Evolutionary conservation across 148 eudicot species (phyloP).

Genomic region (Chenopodium quinoa): DNA sequence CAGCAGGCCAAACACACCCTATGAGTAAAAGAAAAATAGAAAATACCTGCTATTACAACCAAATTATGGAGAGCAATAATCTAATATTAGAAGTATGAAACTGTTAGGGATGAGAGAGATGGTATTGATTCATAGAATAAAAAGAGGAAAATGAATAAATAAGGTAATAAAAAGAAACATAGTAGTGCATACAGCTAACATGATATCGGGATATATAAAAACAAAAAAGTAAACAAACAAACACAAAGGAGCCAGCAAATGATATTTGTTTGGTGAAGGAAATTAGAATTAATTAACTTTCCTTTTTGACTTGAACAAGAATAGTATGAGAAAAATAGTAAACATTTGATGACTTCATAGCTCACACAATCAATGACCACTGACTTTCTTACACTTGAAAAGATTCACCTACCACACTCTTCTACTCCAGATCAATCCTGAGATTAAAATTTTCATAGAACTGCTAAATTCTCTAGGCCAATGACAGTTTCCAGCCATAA

Average conservation of each 20-base stretch:
- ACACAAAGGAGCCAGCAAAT: neutral
- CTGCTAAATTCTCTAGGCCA: neutral
- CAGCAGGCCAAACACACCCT: conserved; percentile 38
- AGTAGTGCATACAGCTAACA: neutral
- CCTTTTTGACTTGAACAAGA: too few species aligned
- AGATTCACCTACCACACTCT: neutral
- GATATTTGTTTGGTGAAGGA: neutral
- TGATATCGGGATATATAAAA: too few species aligned
- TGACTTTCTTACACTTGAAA: neutral
- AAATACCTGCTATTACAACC: neutral
- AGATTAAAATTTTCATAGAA: neutral
- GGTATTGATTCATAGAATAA: neutral
- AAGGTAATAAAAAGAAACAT: neutral
- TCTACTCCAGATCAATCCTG: neutral
- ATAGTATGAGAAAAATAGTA: too few species aligned
- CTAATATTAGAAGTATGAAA: neutral
- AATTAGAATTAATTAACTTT: neutral
- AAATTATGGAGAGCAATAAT: neutral
- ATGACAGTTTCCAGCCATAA: neutral
- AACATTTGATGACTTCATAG: neutral
- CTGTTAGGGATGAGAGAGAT: neutral
- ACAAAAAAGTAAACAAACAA: neutral
- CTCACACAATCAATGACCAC: neutral
- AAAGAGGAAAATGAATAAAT: neutral
- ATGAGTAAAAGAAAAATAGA: neutral